Evolutionary conservation across 345 rosid species (phyloP), one percentile per base, ranked within the genome.

Genomic region (Linum lewisii): DNA sequence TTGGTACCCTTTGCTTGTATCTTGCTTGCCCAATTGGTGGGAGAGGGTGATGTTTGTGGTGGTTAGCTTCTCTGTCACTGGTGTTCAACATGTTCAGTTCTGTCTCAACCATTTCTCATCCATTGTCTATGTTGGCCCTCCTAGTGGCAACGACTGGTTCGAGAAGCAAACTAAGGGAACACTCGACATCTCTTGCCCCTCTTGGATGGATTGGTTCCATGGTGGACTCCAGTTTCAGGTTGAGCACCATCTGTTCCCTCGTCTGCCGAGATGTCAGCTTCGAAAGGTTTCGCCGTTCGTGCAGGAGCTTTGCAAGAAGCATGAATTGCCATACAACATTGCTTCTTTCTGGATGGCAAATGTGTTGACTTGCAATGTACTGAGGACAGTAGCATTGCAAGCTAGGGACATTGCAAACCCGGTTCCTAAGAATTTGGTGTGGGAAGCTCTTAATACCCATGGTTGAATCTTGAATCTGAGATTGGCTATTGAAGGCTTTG

Each of bases 201-300:
- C 84, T 1, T 79, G 82, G 81, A 82, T 85, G 92, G 92, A 85
- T 58, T 85, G 92, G 92, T 85, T 85, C 69, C 87, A 86, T 62
- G 93, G 93, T 24, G 93, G 93, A 26, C 62, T 86, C 57, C 93
- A 86, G 67, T 86, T 83, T 70, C 93, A 86, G 73, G 22, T 83
- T 32, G 89, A 81, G 75, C 93, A 86, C 73, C 93, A 86, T 69
- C 68, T 86, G 69, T 86, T 86, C 37, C 81, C 83, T 5, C 74
- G 80, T 26, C 57, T 81, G 78, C 86, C 86, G 42, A 55, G 86
- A 25, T 67, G 79, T 69, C 66, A 78, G 25, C 81, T 81, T 2
- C 65, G 86, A 24, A 75, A 59, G 58, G 53, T 75, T 47, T 73
- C 85, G 7, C 85, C 85, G 0, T 65, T 81, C 22, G 75, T 81